Base-by-base conservation (phyloP, 129 eudicot genomes). In the Flaveria bidentis region DNA sequence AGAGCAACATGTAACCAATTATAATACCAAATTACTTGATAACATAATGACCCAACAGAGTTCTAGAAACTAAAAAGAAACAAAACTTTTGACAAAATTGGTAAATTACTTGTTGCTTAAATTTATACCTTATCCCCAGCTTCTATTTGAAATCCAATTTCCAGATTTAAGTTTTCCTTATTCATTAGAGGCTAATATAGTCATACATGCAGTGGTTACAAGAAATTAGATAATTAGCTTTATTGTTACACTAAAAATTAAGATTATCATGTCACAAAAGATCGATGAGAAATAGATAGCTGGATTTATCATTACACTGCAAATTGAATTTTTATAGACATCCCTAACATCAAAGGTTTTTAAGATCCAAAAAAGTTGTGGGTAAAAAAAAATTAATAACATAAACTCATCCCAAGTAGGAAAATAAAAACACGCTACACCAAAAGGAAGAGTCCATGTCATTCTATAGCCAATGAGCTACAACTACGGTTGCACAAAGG, bases 1-100 rank as follows among this genome's bases (percentile, higher is more conserved):
- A 67, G 13, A 78, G 76, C n/a, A 64, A 68, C 25, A 80, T 15
- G 42, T 39, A 42, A 20, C 60, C 44, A 26, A 72, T 30, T 79
- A 53, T 72, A 44, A 33, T 4, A 33, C 6, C 6, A 33, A 33
- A 33, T 3, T 60, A 68, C 45, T 77, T 22, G 4, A 68, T 42
- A 53, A 15, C 46, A 67, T 14, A 69, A 53, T 23, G 26, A 65
- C 74, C 74, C 25, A 62, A 75, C 79, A n/a, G 50, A 62, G 49
- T 26, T 45, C 44, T 46, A 62, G 64, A 71, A 71, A 71, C 63
- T 28, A 71, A 28, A 71, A 71, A 6, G 11, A 4, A 4, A 25
- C 2, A 28, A 1, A 30, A 13, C 28, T 2, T 1, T 26, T 26
- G 18, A 62, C 18, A 26, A 26, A 62, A 33, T 33, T 33, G 39